Percentiles rank a stretch among this genome's conserved stretches.
phyloP scores from a whole-genome alignment of 1,139 yeast species.

The Taphrina populina region DNA sequence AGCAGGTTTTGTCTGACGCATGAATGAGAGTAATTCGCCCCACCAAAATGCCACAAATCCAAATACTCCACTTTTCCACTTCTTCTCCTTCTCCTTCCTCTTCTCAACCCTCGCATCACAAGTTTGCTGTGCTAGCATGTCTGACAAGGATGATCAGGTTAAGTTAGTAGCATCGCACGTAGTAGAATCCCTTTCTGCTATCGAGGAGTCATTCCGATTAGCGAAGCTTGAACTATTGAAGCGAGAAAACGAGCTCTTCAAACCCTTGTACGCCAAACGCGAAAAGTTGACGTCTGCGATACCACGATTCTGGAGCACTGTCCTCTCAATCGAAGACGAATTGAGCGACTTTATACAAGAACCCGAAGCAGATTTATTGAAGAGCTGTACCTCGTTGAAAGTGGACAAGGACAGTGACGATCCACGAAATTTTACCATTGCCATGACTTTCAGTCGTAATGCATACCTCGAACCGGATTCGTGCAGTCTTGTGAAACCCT shows the following conservation, averaged over 20 bases:
- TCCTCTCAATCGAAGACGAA: conserved; percentile 22
- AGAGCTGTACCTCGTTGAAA: conserved; percentile 11
- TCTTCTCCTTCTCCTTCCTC: no score
- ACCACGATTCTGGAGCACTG: conserved; percentile 33
- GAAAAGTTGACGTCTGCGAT: conserved; percentile 25
- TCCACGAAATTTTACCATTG: conserved; percentile 22
- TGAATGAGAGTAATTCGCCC: neutral
- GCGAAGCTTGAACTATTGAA: conserved; percentile 24
- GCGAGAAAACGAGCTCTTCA: conserved; percentile 22
- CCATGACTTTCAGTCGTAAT: conserved; percentile 14
- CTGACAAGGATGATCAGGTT: conserved; percentile 15
- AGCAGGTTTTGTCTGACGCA: conserved; percentile 22
- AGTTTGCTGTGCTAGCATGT: no score
- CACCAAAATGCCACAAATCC: no score
- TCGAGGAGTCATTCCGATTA: conserved; percentile 24
- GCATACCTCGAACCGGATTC: conserved; percentile 17
- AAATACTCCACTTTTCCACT: no score
- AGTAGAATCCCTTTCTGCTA: conserved; percentile 20
- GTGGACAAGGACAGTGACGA: conserved; percentile 14
- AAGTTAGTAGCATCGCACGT: conserved; percentile 20
- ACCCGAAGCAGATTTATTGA: conserved; percentile 25
- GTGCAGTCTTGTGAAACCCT: conserved; percentile 8
- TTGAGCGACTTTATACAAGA: conserved; percentile 10
- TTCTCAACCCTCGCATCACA: no score
- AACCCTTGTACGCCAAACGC: conserved; percentile 28